Evolutionary conservation across 495 filamentous ascomycete species (phyloP), one percentile per base, ranked within the genome.

Genomic region (Trichoderma orchidacearum): DNA sequence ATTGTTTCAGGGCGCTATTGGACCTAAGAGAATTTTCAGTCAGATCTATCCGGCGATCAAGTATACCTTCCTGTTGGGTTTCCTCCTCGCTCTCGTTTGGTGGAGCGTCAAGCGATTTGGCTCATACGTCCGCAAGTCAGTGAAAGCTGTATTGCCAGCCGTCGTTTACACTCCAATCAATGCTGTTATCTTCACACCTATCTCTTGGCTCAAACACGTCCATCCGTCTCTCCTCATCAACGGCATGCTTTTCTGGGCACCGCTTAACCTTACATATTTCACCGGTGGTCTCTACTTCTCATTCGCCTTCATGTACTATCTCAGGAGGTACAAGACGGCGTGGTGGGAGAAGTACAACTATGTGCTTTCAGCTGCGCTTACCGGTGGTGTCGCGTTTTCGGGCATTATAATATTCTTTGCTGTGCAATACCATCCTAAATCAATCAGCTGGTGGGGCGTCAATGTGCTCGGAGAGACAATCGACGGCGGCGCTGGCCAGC

Each of bases 361-460:
- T 60, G 72, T 85, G 30, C 70, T 80, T 0, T 80, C 80, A 7
- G 82, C 82, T 0, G 81, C 76, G 0, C 61, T 87, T 56, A 81
- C 83, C 55, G 75, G 78, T 11, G 83, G 82, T 8, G 71, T 86
- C 6, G 78, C 75, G 2, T 64, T 85, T 15, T 73, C 67, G 54
- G 82, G 79, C 0, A 75, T 87, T 48, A 54, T 85, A 30, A 83
- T 85, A 58, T 85, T 87, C 71, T 72, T 85, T 55, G 70, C 81
- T 1, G 66, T 87, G 6, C 70, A 72, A 18, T 80, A 78, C 38
- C 64, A 73, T 21, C 74, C 73, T 0, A 53, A 65, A n/a, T 72
- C 75, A 59, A 71, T 82, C 7, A 56, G 59, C 0, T 87, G 84
- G 84, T 86, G 82, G 82, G 83, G 84, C 27, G 8, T 27, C 3